Evolutionary conservation across 331 rosid species (phyloP), one percentile per base, ranked within the genome.

Genomic region (Malus hybrid): DNA sequence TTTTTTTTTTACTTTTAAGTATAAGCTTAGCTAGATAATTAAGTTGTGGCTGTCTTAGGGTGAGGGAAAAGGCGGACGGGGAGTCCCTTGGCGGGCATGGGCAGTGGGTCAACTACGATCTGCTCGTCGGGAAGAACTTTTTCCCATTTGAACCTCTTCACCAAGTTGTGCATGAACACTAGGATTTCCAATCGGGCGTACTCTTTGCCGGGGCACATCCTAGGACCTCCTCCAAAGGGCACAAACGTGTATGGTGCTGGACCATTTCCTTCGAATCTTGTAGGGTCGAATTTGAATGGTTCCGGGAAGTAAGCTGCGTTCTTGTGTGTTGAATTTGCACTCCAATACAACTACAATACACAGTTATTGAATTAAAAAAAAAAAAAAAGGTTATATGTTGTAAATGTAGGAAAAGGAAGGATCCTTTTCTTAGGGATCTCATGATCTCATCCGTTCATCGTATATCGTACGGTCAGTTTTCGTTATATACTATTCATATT

Each of bases 201-300:
- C 86, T 94, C 99, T 80, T 92, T 94, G 22, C 97, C 97, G 0
- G 99, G 99, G 81, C 99, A 94, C 97, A 90, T 94, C 63, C 99
- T 85, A 3, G 97, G 97, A 24, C 99, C 97, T 42, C 99, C 99
- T 16, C 97, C 99, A 3, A 94, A 94, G 7, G 99, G 97, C 7
- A 94, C 99, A 54, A 82, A 94, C 0, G 93, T 92, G 82, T 86
- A 94, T 0, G 99, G 99, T 0, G 88, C 88, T 0, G 99, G 97
- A 0, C 99, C 99, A 3, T 79, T 62, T 12, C 99, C 99, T 65
- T 94, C 99, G 22, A 92, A 94, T 73, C 99, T 88, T 3, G 27
- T 34, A 1, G 99, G 99, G 36, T 94, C 97, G 6, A 94, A 94
- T 33, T 87, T 90, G 72, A 82, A 75, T 0, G 99, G 99, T 1